Evolutionary conservation across 164 flowering plant genomes (phyloP), one percentile per base, ranked within the genome.

Genomic region (Cinnamomum micranthum): DNA sequence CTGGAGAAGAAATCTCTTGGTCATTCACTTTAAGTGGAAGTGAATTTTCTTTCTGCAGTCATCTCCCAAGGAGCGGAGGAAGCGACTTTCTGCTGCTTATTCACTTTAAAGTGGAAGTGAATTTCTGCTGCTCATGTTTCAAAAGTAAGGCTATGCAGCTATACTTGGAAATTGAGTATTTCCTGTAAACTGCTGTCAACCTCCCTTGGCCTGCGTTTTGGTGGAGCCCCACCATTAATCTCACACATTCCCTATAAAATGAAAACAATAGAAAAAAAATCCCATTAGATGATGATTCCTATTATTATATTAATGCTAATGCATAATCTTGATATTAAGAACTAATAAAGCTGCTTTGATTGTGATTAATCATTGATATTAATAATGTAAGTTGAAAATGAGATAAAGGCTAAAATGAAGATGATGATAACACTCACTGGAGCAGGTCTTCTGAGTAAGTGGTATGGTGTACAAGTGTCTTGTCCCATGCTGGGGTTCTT

Each of bases 371-470:
- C 47, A 41, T 41, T 7, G 11, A 41, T 41, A 6, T 41, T 41
- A 41, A 41, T 6, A 35, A 7, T 35, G 9, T 35, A 35, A 35
- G 47, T 35, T 35, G 9, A 0, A 31, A 31, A 31, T 31, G 33
- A 31, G 5, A 31, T 31, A 31, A 31, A 31, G 47, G 47, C 47
- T 41, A 41, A 41, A 41, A 41, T 9, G 47, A 41, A 41, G 11
- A 41, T 41, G 24, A 10, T 6, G 28, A 33, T 1, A 4, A 14
- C 2, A 76, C 92, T 85, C 74, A 91, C 97, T 81, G 28, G 13
- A 91, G 87, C 71, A 87, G 84, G 24, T 82, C 87, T 82, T 86
- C 86, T 2, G 92, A 77, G 85, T 89, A 91, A 28, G 41, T 81
- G 10, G 88, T 67, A 68, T 91, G 81, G 85, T 85, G 78, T 68